Evolutionary conservation across 2,329 filamentous ascomycete genomes (phyloP).

Genomic region (Ophiostoma sp.): DNA sequence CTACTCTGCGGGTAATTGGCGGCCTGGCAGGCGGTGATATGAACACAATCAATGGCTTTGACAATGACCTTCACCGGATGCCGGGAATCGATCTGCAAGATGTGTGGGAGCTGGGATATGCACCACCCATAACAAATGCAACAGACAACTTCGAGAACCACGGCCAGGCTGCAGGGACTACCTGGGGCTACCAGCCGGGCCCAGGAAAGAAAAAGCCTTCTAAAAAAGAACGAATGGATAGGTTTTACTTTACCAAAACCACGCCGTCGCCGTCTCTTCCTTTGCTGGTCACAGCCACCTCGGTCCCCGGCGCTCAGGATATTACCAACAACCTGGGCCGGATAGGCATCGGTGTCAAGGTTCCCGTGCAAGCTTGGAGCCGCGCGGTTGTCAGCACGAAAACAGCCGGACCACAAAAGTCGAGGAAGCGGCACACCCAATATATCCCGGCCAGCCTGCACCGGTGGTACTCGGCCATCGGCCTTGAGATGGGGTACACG

Average conservation of each 20-base stretch:
- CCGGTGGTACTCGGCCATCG: neutral
- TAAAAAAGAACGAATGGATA: neutral
- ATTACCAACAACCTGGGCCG: neutral
- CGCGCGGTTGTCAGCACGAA: neutral
- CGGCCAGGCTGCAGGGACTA: neutral
- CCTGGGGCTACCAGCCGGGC: neutral
- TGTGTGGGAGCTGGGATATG: neutral
- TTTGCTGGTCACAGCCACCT: neutral
- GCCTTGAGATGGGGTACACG: neutral
- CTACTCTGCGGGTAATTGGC: neutral
- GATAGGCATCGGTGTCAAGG: neutral
- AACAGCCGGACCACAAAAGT: neutral
- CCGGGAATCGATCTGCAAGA: neutral
- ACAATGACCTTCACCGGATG: neutral
- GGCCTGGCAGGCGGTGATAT: neutral
- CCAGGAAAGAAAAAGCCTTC: neutral
- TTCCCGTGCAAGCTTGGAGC: neutral
- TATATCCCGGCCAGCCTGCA: neutral
- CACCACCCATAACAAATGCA: neutral
- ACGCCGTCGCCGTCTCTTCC: neutral
- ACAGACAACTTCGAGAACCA: neutral
- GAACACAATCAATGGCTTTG: neutral
- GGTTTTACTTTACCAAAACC: neutral
- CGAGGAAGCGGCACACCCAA: neutral
- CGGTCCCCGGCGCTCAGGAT: neutral